Evolutionary conservation across 2,329 filamentous ascomycete genomes (phyloP).

Genomic region (Diaporthe vaccinii): DNA sequence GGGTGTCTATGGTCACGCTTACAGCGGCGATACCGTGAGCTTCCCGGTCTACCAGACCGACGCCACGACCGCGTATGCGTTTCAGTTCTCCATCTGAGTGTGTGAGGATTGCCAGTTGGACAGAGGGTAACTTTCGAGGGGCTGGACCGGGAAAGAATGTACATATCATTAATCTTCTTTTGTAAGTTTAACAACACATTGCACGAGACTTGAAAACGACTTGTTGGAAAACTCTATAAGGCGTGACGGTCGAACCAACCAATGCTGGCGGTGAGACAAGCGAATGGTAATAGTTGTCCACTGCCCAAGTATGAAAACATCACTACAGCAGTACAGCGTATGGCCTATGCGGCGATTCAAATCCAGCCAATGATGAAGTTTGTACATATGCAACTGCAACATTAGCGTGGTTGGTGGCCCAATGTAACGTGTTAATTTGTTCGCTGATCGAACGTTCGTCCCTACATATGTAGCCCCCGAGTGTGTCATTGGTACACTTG

Average conservation of each 20-base stretch:
- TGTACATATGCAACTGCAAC: background rate
- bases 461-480: no score
- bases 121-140: background rate
- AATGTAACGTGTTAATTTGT: background rate
- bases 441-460: background rate
- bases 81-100: slow-evolving; percentile 51
- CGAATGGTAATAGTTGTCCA: background rate
- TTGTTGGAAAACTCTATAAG: no score
- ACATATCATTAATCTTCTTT: background rate
- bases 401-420: no score
- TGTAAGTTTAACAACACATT: background rate
- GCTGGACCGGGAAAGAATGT: background rate
- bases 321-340: background rate
- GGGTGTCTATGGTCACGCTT: slow-evolving; percentile 49
- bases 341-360: background rate
- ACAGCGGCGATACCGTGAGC: slow-evolving; percentile 51
- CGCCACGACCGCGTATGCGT: slow-evolving; percentile 54
- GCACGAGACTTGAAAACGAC: background rate
- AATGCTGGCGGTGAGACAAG: background rate
- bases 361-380: no score
- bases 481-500: background rate
- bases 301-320: no score
- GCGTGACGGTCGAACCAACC: accelerated
- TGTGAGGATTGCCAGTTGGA: background rate
- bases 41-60: slow-evolving; percentile 56